phyloP scores from a whole-genome alignment of 331 rosid species.

The Erythrophleum ivorense region DNA sequence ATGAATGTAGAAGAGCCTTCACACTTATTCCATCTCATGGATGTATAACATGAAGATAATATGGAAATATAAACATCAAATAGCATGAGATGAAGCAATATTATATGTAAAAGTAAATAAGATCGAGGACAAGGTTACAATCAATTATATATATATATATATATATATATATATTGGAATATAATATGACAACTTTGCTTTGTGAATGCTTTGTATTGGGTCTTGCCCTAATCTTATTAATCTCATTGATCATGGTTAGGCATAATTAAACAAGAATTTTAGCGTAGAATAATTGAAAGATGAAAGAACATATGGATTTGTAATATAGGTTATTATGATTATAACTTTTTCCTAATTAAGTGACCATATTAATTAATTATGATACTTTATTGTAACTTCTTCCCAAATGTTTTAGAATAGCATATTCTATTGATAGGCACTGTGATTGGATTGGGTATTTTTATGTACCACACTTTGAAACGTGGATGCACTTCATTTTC shows the following conservation, averaged over 20 bases:
- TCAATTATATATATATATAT: background rate
- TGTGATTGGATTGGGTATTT: too few species aligned
- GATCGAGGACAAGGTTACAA: background rate
- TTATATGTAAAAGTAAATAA: constrained; percentile 3
- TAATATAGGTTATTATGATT: too few species aligned
- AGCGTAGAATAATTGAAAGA: background rate
- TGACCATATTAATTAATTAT: too few species aligned
- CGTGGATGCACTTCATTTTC: too few species aligned
- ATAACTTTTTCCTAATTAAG: too few species aligned
- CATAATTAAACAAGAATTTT: too few species aligned
- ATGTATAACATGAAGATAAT: background rate
- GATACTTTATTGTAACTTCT: too few species aligned
- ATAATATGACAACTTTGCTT: constrained; percentile 7
- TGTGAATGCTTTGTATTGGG: background rate
- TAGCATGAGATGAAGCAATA: constrained; percentile 21
- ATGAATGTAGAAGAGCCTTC: background rate
- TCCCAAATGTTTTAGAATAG: too few species aligned
- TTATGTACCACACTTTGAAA: too few species aligned
- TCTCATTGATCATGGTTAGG: too few species aligned
- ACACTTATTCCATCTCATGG: background rate
- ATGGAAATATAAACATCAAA: background rate
- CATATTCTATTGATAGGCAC: too few species aligned
- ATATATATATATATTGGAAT: too few species aligned
- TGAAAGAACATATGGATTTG: background rate
- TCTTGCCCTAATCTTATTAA: background rate